These are phyloP conservation scores for Chytriomyces confervae DNA, from an alignment of 192 early-diverging fungal species.

Conservation along the genomic window DNA sequence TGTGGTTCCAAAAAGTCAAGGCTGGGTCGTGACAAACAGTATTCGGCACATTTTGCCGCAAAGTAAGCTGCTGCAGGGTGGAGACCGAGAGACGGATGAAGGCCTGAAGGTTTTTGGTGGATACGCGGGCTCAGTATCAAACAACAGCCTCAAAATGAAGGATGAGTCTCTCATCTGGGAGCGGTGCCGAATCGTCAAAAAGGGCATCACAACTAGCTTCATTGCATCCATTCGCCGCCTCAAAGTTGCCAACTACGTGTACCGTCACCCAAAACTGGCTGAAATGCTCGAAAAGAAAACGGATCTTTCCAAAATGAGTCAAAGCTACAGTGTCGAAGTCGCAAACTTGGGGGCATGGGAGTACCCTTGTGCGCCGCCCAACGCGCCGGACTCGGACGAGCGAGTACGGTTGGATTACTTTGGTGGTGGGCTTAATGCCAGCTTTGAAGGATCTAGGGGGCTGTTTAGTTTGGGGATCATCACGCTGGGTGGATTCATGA, in stretches of 20 bases:
- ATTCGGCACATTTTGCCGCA: conserved; percentile 48
- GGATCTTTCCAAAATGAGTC: conserved; percentile 42
- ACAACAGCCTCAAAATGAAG: conserved; percentile 29
- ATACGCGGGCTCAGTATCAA: conserved; percentile 48
- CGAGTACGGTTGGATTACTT: conserved; percentile 38
- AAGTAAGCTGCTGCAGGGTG: conserved; percentile 47
- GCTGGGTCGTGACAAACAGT: conserved; percentile 53
- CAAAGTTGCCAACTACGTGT: conserved; percentile 50
- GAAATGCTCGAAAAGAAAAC: conserved; percentile 39
- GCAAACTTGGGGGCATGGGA: conserved; percentile 58
- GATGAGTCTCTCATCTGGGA: conserved; percentile 48
- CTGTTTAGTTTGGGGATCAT: conserved; percentile 54
- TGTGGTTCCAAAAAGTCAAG: conserved; percentile 42
- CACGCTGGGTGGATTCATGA: conserved; percentile 48
- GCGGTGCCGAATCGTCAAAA: conserved; percentile 42
- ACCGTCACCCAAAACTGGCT: conserved; percentile 45
- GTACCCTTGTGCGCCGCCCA: conserved; percentile 37
- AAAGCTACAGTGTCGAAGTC: conserved; percentile 50
- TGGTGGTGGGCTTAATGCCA: conserved; percentile 43
- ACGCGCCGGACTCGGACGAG: conserved; percentile 30
- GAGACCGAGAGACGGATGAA: conserved; percentile 50
- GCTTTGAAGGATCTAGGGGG: conserved; percentile 49
- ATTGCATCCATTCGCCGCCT: conserved; percentile 42
- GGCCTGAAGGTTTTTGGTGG: conserved; percentile 50
- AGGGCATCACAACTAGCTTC: conserved; percentile 26